A percentile compares a stretch with the other conserved stretches of the same genome.
These are phyloP conservation scores for Theileria annulata DNA, from an alignment of 169 alveolate species.

Conservation along the genomic window DNA sequence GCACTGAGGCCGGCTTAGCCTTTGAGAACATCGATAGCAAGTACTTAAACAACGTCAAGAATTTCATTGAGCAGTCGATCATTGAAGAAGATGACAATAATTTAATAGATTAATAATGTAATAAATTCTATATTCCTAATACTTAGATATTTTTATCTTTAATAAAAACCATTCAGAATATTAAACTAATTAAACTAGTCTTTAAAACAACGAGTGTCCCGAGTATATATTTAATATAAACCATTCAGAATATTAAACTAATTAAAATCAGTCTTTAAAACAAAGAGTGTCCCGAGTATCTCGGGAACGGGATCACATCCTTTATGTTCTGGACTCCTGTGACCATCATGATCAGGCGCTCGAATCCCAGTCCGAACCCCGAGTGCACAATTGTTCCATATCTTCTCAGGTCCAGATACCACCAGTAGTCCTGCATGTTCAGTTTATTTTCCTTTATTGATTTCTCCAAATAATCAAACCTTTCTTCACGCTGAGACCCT, in stretches of 20 bases:
- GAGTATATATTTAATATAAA: constrained; percentile 69
- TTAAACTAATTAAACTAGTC: too few species aligned
- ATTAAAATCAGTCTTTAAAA: constrained; percentile 72
- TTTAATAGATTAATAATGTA: background rate
- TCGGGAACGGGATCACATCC: constrained; percentile 99
- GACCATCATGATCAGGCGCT: constrained; percentile 96
- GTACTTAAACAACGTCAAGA: constrained; percentile 14
- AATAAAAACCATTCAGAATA: too few species aligned
- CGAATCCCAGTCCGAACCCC: constrained; percentile 99
- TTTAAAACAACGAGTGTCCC: constrained; percentile 92
- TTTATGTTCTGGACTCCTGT: constrained; percentile 98
- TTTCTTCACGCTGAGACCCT: constrained; percentile 98
- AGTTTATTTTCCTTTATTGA: constrained; percentile 89
- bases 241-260: background rate
- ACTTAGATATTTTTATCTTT: too few species aligned
- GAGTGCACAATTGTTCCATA: constrained; percentile 97
- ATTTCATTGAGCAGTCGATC: constrained; percentile 19
- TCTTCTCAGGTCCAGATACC: constrained; percentile 91
- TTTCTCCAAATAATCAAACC: constrained; percentile 85
- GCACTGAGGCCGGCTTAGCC: constrained; percentile 68
- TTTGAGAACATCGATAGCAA: constrained; percentile 43
- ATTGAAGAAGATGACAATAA: constrained; percentile 6
- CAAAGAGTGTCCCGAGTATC: constrained; percentile 94
- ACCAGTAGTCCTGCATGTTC: constrained; percentile 83
- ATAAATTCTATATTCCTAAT: too few species aligned